A percentile compares a stretch with the other conserved stretches of the same genome.
Evolutionary conservation across 2,329 filamentous ascomycete genomes (phyloP).

Genomic region (Trichoderma simmonsii): DNA sequence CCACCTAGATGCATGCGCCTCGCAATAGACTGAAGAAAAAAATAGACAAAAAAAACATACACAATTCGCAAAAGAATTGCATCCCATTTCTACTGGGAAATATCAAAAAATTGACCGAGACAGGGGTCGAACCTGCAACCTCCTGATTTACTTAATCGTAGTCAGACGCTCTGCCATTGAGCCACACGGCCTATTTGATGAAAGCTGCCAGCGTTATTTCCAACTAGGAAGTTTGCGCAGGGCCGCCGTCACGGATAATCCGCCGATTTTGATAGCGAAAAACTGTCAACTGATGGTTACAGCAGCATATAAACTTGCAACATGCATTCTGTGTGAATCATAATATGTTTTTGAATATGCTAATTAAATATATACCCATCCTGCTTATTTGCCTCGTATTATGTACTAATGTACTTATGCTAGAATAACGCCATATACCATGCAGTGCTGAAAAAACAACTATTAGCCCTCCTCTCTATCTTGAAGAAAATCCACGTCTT

Average conservation of each 20-base stretch:
- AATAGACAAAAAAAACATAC: neutral
- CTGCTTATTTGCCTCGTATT: neutral
- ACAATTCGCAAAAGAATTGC: neutral
- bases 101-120: conserved; percentile 14
- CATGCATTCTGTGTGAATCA: neutral
- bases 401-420: neutral
- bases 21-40: neutral
- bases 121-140: conserved; percentile 19
- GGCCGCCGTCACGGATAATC: neutral
- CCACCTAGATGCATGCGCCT: neutral
- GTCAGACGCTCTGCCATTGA: conserved; percentile 20
- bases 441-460: neutral
- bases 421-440: neutral
- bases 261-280: neutral
- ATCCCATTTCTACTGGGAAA: neutral
- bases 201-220: neutral
- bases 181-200: conserved; percentile 17
- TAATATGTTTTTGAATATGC: neutral
- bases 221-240: neutral
- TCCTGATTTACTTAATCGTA: conserved; percentile 18
- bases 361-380: neutral
- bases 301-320: neutral
- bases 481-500: neutral
- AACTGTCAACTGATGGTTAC: neutral
- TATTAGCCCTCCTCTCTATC: neutral